Conservation (phyloP, 2,329 filamentous ascomycete species). For the Albifimbria verrucaria region DNA sequence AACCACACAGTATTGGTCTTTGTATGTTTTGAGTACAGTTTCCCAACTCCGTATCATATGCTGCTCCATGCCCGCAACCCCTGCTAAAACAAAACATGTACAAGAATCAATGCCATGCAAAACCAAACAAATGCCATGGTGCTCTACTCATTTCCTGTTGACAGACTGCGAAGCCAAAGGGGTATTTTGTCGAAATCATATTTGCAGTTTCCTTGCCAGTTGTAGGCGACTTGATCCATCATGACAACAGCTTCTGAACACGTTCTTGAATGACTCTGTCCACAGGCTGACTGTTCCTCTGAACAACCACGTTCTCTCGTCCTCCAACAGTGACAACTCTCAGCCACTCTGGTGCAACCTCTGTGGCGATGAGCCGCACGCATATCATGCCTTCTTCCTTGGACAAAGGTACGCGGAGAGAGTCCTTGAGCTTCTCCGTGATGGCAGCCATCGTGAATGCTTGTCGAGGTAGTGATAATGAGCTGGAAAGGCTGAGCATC, state of each 20-base stretch:
- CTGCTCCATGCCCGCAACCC: too few relatives aligned
- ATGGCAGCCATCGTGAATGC: conserved; percentile 64
- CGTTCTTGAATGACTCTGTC: conserved; percentile 33
- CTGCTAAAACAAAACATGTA: too few relatives aligned
- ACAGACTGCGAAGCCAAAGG: too few relatives aligned
- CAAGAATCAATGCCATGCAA: too few relatives aligned
- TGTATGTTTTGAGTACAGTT: too few relatives aligned
- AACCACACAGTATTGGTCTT: too few relatives aligned
- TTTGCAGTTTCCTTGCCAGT: too few relatives aligned
- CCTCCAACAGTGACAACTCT: conserved; percentile 48
- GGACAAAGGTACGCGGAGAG: conserved; percentile 54
- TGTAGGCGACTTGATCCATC: too few relatives aligned
- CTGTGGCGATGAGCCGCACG: conserved; percentile 48
- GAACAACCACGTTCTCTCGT: conserved; percentile 56
- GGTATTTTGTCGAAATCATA: too few relatives aligned
- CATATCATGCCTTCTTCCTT: conserved; percentile 49
- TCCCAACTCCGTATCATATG: too few relatives aligned
- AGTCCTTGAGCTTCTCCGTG: conserved; percentile 65
- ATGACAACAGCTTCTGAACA: conserved; percentile 30
- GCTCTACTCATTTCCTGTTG: too few relatives aligned
- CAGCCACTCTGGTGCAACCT: conserved; percentile 57
- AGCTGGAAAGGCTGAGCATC: conserved; percentile 58
- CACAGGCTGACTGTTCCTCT: conserved; percentile 39
- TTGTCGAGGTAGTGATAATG: conserved; percentile 49
- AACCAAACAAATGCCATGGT: too few relatives aligned